phyloP scores from a whole-genome alignment of 495 filamentous ascomycete genomes.

The Glarea lozoyensis region DNA sequence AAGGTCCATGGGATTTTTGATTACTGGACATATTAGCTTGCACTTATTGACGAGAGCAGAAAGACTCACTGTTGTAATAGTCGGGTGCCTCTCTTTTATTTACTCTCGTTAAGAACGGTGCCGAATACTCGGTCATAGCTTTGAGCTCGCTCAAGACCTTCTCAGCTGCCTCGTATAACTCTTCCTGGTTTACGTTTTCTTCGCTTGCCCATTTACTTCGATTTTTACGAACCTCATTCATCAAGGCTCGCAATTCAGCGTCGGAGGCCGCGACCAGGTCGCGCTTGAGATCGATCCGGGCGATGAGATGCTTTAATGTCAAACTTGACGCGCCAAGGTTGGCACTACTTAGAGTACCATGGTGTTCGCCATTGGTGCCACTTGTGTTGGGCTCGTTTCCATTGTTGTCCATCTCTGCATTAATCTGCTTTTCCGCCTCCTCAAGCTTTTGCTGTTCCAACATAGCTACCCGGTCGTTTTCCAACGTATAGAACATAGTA shows the following conservation, averaged over 20 bases:
- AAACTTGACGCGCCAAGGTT: conserved; percentile 96
- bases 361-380: conserved; percentile 38
- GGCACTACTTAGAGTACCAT: conserved; percentile 82
- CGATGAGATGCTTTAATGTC: conserved; percentile 92
- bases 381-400: conserved; percentile 36
- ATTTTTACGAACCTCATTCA: conserved; percentile 96
- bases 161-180: conserved; percentile 92
- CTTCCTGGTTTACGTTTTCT: conserved; percentile 93
- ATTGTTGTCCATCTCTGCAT: conserved; percentile 81
- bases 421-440: conserved; percentile 89
- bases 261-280: conserved; percentile 83
- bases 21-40: conserved; percentile 46
- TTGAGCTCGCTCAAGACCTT: conserved; percentile 95
- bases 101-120: conserved; percentile 82
- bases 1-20: conserved; percentile 97
- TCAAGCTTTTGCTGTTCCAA: conserved; percentile 94
- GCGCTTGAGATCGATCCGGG: conserved; percentile 85
- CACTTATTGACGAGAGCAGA: not conserved
- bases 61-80: conserved; percentile 70
- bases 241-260: conserved; percentile 78
- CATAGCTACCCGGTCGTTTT: conserved; percentile 94
- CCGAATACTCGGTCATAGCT: conserved; percentile 92
- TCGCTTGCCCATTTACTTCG: conserved; percentile 98
- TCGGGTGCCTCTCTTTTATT: conserved; percentile 96
- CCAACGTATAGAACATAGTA: conserved; percentile 86